Percentiles rank a stretch among this genome's conserved stretches.
These are phyloP conservation scores for Penicillium sp. DNA, from an alignment of 2,329 filamentous ascomycete genomes.

Conservation along the genomic window DNA sequence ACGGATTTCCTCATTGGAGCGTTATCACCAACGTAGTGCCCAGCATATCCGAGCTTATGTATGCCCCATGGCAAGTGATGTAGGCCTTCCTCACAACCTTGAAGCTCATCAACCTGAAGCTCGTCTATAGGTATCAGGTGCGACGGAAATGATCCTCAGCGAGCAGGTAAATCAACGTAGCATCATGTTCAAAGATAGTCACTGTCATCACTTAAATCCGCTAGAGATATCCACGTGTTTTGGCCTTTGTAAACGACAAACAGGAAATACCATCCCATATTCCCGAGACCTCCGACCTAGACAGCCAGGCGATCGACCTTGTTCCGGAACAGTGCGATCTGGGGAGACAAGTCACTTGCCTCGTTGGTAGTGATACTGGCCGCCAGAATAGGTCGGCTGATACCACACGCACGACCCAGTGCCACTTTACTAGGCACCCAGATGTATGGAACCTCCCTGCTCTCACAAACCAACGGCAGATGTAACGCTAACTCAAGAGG, in stretches of 20 bases:
- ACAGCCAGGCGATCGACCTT: constrained; percentile 88
- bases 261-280: neutral
- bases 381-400: neutral
- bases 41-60: too few relatives aligned
- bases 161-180: neutral
- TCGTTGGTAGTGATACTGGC: neutral
- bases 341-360: neutral
- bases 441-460: neutral
- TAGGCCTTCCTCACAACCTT: too few relatives aligned
- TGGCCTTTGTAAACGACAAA: neutral
- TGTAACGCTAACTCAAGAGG: neutral
- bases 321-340: neutral
- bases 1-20: too few relatives aligned
- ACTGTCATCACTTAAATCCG: too few relatives aligned
- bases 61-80: too few relatives aligned
- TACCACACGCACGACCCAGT: neutral
- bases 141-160: neutral
- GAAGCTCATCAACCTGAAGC: too few relatives aligned
- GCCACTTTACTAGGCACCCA: neutral
- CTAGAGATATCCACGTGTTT: too few relatives aligned
- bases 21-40: too few relatives aligned
- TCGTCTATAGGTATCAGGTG: neutral
- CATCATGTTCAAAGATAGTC: neutral
- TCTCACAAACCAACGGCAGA: neutral
- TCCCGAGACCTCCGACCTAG: constrained; percentile 48